Evolutionary conservation across 768 basidiomycete species (phyloP), one percentile per base, ranked within the genome.

Genomic region (Ramaria sp.): DNA sequence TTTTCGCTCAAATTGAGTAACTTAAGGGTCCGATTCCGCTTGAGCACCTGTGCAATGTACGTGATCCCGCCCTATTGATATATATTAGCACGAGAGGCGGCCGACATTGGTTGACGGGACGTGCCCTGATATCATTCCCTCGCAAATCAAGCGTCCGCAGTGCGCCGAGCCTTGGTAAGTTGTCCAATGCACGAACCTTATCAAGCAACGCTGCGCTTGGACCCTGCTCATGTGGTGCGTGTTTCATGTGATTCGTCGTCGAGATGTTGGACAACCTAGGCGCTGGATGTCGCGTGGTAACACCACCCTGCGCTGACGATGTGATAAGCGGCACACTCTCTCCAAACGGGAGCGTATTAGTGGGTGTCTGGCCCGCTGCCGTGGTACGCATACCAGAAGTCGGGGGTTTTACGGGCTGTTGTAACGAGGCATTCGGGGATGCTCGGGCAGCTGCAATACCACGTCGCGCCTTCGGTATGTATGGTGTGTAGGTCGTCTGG

Each of bases 1-100:
- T 98, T 98, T 68, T 98, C 95, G 64, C 88, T 86, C 52, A 98
- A 71, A 68, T 97, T 98, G 24, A 97, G 76, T 5, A 97, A 85
- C 70, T 95, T 96, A 45, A 98, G 74, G 3, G 95, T 97, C 45
- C 93, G 76, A 69, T 99, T 98, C 38, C 95, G 84, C 67, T 98
- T 98, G 60, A 98, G 74, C 0, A 98, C 95, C 70, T 98, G 94
- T 0, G 93, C 86, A 49, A 98, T 81, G 65, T 96, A 97, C 0
- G 80, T 81, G 37, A 97, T 85, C 0, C 95, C 94, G 43, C 70
- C 79, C 79, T 81, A 59, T 13, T 3, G 54, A 33, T 15, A 62
- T 56, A 31, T 30, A 61, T 20, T 45, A 53, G 43, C 41, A 37
- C 54, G 57, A 45, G 31, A 13, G 49, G 57, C n/a, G 0, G 20